These are phyloP conservation scores for Hanseniaspora occidentalis DNA, from an alignment of 805 yeast genomes.

Conservation along the genomic window DNA sequence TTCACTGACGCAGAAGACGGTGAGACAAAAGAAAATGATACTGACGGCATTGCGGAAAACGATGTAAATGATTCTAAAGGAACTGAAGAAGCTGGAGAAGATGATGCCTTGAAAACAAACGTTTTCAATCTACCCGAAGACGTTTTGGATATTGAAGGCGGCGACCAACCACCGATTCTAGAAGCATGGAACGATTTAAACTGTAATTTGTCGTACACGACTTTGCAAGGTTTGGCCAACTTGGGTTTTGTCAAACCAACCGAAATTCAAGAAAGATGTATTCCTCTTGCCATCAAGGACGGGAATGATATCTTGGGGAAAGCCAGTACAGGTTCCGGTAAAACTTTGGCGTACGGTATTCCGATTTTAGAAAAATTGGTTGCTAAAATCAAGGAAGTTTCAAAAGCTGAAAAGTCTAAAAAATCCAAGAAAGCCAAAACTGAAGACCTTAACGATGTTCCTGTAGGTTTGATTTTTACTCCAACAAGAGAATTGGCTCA, in stretches of 20 bases:
- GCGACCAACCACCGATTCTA: slow-evolving; percentile 29
- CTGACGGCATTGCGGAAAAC: slow-evolving; percentile 16
- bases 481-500: slow-evolving; percentile 96
- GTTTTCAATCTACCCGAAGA: slow-evolving; percentile 20
- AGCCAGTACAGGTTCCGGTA: slow-evolving; percentile 97
- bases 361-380: slow-evolving; percentile 70
- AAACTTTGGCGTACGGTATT: slow-evolving; percentile 88
- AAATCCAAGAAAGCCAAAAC: slow-evolving; percentile 11
- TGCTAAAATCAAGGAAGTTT: slow-evolving; percentile 5
- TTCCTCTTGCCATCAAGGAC: slow-evolving; percentile 52
- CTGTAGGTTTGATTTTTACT: slow-evolving; percentile 72
- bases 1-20: slow-evolving; percentile 12
- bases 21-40: slow-evolving; percentile 11
- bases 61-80: slow-evolving; percentile 11
- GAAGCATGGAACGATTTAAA: slow-evolving; percentile 46
- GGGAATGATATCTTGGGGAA: slow-evolving; percentile 86
- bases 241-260: slow-evolving; percentile 64
- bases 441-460: slow-evolving; percentile 26
- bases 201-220: slow-evolving; percentile 35
- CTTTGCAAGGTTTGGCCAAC: slow-evolving; percentile 47
- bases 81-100: slow-evolving; percentile 8
- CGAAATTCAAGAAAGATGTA: slow-evolving; percentile 62
- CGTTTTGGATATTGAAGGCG: slow-evolving; percentile 8
- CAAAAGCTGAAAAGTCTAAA: background rate
- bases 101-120: slow-evolving; percentile 16